Evolutionary conservation across 805 yeast species (phyloP).

Genomic region (Blastobotrys parvus): DNA sequence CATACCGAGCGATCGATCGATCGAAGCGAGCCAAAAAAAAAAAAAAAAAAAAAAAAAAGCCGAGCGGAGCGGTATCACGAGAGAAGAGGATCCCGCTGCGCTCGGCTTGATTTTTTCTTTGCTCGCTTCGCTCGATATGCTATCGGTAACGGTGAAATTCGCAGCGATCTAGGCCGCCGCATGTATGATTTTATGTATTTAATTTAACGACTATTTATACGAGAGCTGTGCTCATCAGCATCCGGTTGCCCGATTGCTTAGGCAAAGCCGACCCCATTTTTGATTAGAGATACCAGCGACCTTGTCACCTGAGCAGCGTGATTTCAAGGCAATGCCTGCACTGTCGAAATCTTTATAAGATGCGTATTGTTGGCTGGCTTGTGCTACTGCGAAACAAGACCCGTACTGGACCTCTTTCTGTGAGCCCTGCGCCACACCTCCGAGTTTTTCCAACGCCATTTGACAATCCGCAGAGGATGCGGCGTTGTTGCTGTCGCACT

Average conservation of each 20-base stretch:
- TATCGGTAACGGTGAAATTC: no score
- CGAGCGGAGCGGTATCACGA: no score
- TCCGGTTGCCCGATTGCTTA: not conserved
- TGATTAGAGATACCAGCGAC: not conserved
- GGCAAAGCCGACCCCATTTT: not conserved
- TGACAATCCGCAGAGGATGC: not conserved
- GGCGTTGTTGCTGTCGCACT: not conserved
- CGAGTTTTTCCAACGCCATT: not conserved
- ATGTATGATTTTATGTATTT: no score
- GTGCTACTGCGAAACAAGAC: not conserved
- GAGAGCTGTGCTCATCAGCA: not conserved
- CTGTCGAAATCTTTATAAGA: not conserved
- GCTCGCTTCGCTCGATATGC: no score
- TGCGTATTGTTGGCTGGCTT: not conserved
- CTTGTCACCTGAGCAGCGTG: not conserved
- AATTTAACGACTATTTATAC: no score
- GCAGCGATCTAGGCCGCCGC: no score
- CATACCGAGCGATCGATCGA: no score
- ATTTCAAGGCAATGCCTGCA: not conserved
- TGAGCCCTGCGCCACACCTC: not conserved
- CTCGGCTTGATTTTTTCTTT: no score
- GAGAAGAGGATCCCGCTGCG: no score
- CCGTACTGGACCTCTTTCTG: not conserved
- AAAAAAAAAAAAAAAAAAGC: no score
- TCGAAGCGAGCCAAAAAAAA: no score